Base-by-base conservation (phyloP, 176 grass and related monocot species). In the Oryza longistaminata region DNA sequence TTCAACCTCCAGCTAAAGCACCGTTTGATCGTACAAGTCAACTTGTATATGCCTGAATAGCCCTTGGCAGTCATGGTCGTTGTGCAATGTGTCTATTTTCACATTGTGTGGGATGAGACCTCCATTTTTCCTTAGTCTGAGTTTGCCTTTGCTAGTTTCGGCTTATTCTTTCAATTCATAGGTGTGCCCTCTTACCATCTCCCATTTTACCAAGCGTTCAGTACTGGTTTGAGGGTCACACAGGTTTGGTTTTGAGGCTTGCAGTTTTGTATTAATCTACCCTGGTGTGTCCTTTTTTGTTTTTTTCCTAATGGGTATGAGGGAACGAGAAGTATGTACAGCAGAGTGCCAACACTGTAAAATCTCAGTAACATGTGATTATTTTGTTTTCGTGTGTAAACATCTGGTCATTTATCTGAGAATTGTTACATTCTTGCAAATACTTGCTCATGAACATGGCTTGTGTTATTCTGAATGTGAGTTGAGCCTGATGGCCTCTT, bases 211-310 rank as follows among this genome's bases (percentile, higher is more conserved):
- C 72, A 71, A 62, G 45, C 68, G 11, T 22, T 73, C 71, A 76
- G 15, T 82, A 44, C 83, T 85, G 74, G 73, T 78, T 80, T 45
- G 60, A 74, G 88, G 83, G 88, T 60, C 79, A 78, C 71, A 87
- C 58, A 84, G 76, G 48, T 75, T 89, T 94, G 71, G 76, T 91
- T 86, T 25, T 37, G 87, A 91, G 89, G 86, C 89, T 91, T 89
- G 74, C 74, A 72, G 83, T 86, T 78, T 82, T 90, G 68, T 75
- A 50, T 64, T 65, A 78, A 73, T 64, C 62, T 48, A 26, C 66
- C 58, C 69, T 80, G 45, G 29, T 85, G 17, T 81, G 50, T 67
- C 43, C 62, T 83, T 90, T 88, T 79, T 52, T 1, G 0, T 86
- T 68, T 86, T 19, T 58, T 73, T 84, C 60, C 6, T n/a, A 58